Percentiles rank a stretch among this genome's conserved stretches.
Evolutionary conservation across 2,329 filamentous ascomycete species (phyloP).

Genomic region (Aureobasidium sp.): DNA sequence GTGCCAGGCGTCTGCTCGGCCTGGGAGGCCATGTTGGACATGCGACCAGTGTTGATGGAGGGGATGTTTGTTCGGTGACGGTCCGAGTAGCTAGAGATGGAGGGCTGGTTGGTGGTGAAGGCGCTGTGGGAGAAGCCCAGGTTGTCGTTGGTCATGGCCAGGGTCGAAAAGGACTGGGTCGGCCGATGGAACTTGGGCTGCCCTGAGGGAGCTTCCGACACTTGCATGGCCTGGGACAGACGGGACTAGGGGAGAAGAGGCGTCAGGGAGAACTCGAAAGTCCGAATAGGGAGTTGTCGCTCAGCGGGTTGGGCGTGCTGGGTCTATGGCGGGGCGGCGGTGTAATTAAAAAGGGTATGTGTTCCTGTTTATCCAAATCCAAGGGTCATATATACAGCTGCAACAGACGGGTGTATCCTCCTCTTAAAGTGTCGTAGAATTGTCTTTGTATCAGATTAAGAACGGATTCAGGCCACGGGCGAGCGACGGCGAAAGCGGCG

Average conservation of each 20-base stretch:
- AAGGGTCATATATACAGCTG: conserved; percentile 12
- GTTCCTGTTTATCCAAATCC: conserved; percentile 9
- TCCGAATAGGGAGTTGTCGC: neutral
- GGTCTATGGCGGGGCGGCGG: conserved; percentile 1
- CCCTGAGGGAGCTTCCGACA: conserved; percentile 57
- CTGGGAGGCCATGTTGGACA: conserved; percentile 50
- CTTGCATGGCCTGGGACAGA: conserved; percentile 59
- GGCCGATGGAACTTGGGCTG: conserved; percentile 43
- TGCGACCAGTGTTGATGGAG: conserved; percentile 76
- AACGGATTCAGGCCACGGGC: neutral
- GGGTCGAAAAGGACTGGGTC: conserved; percentile 66
- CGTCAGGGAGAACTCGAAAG: neutral
- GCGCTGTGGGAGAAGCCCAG: conserved; percentile 90
- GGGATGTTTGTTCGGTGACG: conserved; percentile 83
- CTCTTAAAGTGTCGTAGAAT: conserved; percentile 10
- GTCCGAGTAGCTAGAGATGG: conserved; percentile 72
- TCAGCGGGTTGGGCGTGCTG: neutral
- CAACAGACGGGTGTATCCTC: conserved; percentile 9
- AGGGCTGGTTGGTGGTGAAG: conserved; percentile 72
- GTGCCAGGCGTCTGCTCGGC: conserved; percentile 84
- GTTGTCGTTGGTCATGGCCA: conserved; percentile 62
- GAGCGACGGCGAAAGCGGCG: neutral
- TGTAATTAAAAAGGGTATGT: conserved; percentile 15
- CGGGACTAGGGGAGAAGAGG: neutral
- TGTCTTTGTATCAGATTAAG: conserved; percentile 15